These are phyloP conservation scores for Tagetes erecta DNA, from an alignment of 129 eudicot species.

Conservation along the genomic window DNA sequence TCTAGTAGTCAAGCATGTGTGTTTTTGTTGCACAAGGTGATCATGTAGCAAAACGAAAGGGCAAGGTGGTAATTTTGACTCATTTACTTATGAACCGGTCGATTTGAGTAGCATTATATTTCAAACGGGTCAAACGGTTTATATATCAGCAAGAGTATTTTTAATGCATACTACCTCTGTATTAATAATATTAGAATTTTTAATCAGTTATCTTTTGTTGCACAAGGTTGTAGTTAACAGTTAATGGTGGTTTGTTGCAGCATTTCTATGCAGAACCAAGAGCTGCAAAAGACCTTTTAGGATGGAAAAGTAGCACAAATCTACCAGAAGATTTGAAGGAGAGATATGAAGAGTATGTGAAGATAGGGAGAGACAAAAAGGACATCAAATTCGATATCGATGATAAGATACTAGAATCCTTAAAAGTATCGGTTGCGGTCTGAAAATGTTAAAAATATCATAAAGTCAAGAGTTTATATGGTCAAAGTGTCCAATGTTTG, in stretches of 20 bases:
- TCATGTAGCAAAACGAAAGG: too few relatives aligned
- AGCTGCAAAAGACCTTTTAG: constrained; percentile 89
- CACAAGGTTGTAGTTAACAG: not conserved
- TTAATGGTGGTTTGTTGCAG: constrained; percentile 46
- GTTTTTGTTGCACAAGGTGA: too few relatives aligned
- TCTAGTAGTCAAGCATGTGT: too few relatives aligned
- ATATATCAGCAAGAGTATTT: not conserved
- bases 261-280: constrained; percentile 99
- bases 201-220: not conserved
- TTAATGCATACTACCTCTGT: not conserved
- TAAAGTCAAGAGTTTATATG: constrained; percentile 20
- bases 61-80: not conserved
- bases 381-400: constrained; percentile 70
- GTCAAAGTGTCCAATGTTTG: not conserved
- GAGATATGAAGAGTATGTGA: constrained; percentile 83
- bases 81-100: not conserved
- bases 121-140: not conserved
- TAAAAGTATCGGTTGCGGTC: constrained; percentile 70
- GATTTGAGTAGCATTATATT: not conserved
- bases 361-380: constrained; percentile 97
- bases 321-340: constrained; percentile 84
- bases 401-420: constrained; percentile 83
- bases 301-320: constrained; percentile 73
- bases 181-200: too few relatives aligned
- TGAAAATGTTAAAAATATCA: constrained; percentile 31